Percentiles rank a stretch among this genome's conserved stretches.
phyloP scores from a whole-genome alignment of 495 filamentous ascomycete species.

The Cercophora sp. region DNA sequence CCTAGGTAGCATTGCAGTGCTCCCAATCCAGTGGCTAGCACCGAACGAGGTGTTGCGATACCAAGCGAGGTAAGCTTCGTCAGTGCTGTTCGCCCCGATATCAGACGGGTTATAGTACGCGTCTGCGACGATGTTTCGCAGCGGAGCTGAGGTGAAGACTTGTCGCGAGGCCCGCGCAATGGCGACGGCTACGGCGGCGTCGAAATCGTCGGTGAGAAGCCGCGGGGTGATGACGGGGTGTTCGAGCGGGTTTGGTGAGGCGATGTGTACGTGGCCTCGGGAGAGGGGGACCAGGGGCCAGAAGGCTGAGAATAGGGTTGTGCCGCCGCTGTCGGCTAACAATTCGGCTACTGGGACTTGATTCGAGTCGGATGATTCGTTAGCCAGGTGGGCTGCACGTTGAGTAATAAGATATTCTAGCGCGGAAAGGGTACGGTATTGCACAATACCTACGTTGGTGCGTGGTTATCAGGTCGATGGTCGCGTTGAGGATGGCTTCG shows the following conservation, averaged over 20 bases:
- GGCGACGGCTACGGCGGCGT: conserved; percentile 25
- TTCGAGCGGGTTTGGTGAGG: conserved; percentile 30
- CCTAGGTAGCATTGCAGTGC: conserved; percentile 32
- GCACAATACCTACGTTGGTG: conserved; percentile 1
- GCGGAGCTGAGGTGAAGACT: conserved; percentile 12
- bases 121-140: background rate
- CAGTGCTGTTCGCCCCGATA: conserved; percentile 22
- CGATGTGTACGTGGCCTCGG: conserved; percentile 41
- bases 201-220: conserved; percentile 33
- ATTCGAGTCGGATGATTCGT: no score
- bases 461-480: conserved; percentile 2
- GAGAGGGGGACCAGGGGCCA: conserved; percentile 29
- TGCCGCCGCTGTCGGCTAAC: background rate
- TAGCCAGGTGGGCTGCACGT: no score
- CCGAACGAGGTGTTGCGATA: background rate
- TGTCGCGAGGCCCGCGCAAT: conserved; percentile 22
- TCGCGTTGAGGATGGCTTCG: conserved; percentile 6
- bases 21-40: conserved; percentile 26
- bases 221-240: conserved; percentile 31
- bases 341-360: conserved; percentile 6
- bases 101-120: conserved; percentile 4
- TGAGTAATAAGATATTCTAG: no score
- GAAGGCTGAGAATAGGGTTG: background rate
- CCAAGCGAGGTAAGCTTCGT: conserved; percentile 22
- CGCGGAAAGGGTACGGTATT: no score